These are phyloP conservation scores for Pyricularia sp. DNA, from an alignment of 2,329 filamentous ascomycete species.

Conservation along the genomic window DNA sequence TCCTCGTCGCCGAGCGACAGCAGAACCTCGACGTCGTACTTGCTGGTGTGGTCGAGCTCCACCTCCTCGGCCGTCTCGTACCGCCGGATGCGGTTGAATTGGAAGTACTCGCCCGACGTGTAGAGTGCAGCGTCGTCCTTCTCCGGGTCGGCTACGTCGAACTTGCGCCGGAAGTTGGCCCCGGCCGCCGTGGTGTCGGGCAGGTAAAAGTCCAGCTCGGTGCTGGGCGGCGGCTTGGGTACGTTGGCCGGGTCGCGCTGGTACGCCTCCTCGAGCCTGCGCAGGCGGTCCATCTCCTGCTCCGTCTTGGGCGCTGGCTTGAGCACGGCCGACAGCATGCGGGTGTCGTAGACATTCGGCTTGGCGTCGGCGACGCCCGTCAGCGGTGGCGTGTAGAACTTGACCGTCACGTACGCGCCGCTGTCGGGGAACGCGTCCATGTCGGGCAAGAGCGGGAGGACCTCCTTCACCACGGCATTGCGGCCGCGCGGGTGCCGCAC, in stretches of 20 bases:
- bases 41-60: slow-evolving; percentile 41
- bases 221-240: slow-evolving; percentile 42
- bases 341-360: slow-evolving; percentile 42
- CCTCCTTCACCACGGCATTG: slow-evolving; percentile 44
- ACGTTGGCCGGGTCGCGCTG: slow-evolving; percentile 42
- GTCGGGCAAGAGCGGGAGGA: slow-evolving; percentile 50
- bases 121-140: slow-evolving; percentile 42
- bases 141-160: slow-evolving; percentile 43
- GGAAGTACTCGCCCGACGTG: slow-evolving; percentile 35
- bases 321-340: slow-evolving; percentile 48
- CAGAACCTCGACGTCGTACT: slow-evolving; percentile 52
- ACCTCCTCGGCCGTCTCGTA: slow-evolving; percentile 51
- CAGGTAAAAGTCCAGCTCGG: slow-evolving; percentile 57
- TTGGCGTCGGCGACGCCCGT: slow-evolving; percentile 5
- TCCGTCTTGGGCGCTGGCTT: slow-evolving; percentile 43
- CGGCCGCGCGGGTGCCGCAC: slow-evolving; percentile 44
- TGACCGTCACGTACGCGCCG: slow-evolving; percentile 56
- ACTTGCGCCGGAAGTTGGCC: slow-evolving; percentile 45
- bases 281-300: slow-evolving; percentile 38
- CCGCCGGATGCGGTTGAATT: slow-evolving; percentile 46
- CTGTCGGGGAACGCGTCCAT: slow-evolving; percentile 57
- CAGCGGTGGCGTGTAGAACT: slow-evolving; percentile 54
- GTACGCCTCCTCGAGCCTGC: slow-evolving; percentile 37
- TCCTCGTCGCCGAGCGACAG: slow-evolving; percentile 31
- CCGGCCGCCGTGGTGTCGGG: slow-evolving; percentile 33